Conservation (phyloP, 306 rosid genomes). For the Rosa chinensis region DNA sequence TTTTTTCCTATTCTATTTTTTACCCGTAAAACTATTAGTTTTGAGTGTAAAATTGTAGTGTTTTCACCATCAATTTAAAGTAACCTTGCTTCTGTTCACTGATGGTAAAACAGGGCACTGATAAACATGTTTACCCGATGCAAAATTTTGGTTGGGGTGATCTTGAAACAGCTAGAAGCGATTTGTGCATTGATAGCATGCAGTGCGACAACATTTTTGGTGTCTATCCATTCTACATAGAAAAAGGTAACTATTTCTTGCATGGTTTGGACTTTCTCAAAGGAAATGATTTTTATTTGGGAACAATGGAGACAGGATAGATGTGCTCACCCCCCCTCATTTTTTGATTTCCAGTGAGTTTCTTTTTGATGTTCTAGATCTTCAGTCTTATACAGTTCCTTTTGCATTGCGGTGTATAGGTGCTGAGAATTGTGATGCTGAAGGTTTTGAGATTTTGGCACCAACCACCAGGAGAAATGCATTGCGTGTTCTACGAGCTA, state of each 20-base stretch:
- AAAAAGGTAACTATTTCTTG: constrained; percentile 52
- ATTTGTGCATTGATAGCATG: constrained; percentile 33
- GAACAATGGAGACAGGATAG: neutral
- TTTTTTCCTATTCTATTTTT: neutral
- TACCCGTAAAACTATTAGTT: neutral
- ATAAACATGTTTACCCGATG: constrained; percentile 36
- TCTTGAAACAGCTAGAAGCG: constrained; percentile 30
- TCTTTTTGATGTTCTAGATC: neutral
- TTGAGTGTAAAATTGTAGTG: neutral
- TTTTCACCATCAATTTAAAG: neutral
- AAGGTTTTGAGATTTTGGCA: constrained; percentile 68
- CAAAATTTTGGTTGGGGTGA: constrained; percentile 77
- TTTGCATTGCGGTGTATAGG: constrained; percentile 38
- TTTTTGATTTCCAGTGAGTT: neutral
- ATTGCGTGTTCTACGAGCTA: constrained; percentile 77
- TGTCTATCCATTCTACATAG: constrained; percentile 69
- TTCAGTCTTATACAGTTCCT: neutral
- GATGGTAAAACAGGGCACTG: constrained; percentile 46
- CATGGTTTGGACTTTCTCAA: neutral
- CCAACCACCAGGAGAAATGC: constrained; percentile 84
- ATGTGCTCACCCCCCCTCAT: neutral
- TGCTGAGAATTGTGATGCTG: constrained; percentile 39
- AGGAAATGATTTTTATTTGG: neutral
- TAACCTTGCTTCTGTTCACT: neutral
- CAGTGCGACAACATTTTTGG: constrained; percentile 57